Conservation (phyloP, 2,329 filamentous ascomycete species). For the Apiospora aurea region DNA sequence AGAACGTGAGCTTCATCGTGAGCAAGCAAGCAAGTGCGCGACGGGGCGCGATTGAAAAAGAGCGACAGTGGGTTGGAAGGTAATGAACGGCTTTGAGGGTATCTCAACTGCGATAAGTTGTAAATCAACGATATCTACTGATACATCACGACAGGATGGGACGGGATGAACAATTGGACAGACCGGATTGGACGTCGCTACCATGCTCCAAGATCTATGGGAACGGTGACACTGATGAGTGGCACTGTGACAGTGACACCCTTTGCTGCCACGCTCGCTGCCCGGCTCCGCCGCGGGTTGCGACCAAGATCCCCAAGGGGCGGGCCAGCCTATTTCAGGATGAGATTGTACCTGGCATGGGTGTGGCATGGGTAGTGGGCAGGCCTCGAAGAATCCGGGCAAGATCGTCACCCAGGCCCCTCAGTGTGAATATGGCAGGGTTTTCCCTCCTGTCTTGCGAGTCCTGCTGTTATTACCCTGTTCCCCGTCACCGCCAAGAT, state of each 20-base stretch:
- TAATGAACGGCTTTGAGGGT: constrained; percentile 6
- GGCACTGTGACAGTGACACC: constrained; percentile 1
- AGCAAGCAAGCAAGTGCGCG: not conserved
- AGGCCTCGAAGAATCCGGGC: not conserved
- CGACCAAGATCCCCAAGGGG: constrained; percentile 19
- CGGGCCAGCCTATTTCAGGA: constrained; percentile 5
- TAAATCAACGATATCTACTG: not conserved
- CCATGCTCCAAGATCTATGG: not conserved
- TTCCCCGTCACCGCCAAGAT: not conserved
- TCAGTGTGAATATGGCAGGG: not conserved
- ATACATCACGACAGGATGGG: not conserved
- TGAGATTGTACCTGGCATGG: constrained; percentile 16
- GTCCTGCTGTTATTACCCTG: not conserved
- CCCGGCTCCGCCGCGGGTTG: not conserved
- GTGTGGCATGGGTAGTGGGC: not conserved
- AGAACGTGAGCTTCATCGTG: constrained; percentile 16
- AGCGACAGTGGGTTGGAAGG: constrained; percentile 22
- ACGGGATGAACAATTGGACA: constrained; percentile 1
- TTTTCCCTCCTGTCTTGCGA: not conserved
- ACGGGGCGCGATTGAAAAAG: constrained; percentile 1
- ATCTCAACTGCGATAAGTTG: not conserved
- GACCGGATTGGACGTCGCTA: not conserved
- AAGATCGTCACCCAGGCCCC: constrained; percentile 3
- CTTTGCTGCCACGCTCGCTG: not conserved
- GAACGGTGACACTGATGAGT: constrained; percentile 10